phyloP scores from a whole-genome alignment of 108 stramenopile genomes.

The Conticribra weissflogii region DNA sequence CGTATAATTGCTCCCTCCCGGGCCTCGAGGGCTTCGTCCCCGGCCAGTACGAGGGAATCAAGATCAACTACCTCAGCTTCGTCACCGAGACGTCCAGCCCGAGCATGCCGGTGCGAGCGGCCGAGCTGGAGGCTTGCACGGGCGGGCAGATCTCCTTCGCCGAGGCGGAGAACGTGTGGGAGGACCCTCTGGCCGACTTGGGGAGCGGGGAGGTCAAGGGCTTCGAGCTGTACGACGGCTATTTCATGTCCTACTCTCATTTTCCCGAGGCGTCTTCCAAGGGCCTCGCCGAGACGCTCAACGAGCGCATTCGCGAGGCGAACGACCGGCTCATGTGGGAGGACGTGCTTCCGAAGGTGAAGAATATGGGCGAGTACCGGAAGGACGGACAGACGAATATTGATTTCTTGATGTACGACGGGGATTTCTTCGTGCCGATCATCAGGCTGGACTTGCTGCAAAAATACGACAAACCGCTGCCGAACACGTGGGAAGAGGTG shows the following conservation, averaged over 20 bases:
- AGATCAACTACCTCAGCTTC: slow-evolving; percentile 38
- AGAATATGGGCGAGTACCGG: slow-evolving; percentile 48
- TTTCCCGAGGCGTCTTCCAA: slow-evolving; percentile 29
- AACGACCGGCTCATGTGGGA: slow-evolving; percentile 29
- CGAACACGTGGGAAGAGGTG: slow-evolving; percentile 54
- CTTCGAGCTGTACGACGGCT: slow-evolving; percentile 44
- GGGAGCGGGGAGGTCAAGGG: slow-evolving; percentile 17
- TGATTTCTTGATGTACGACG: slow-evolving; percentile 45
- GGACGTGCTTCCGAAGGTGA: slow-evolving; percentile 47
- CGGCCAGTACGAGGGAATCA: slow-evolving; percentile 28
- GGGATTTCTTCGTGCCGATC: slow-evolving; percentile 48
- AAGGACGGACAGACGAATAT: slow-evolving; percentile 42
- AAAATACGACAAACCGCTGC: slow-evolving; percentile 21
- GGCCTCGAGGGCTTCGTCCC: slow-evolving; percentile 28
- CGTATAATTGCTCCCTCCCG: no score
- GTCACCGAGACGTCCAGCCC: slow-evolving; percentile 21
- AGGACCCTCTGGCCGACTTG: slow-evolving; percentile 37
- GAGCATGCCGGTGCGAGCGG: slow-evolving; percentile 23
- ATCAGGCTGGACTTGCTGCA: slow-evolving; percentile 43
- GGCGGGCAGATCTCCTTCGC: slow-evolving; percentile 38
- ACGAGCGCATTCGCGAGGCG: slow-evolving; percentile 34
- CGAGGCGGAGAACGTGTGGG: slow-evolving; percentile 30
- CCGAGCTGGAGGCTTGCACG: slow-evolving; percentile 30
- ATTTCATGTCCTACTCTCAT: slow-evolving; percentile 42
- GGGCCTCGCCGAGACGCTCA: slow-evolving; percentile 41